These are phyloP conservation scores for Bothriochloa decipiens DNA, from an alignment of 176 grass and related monocot genomes.

Conservation along the genomic window DNA sequence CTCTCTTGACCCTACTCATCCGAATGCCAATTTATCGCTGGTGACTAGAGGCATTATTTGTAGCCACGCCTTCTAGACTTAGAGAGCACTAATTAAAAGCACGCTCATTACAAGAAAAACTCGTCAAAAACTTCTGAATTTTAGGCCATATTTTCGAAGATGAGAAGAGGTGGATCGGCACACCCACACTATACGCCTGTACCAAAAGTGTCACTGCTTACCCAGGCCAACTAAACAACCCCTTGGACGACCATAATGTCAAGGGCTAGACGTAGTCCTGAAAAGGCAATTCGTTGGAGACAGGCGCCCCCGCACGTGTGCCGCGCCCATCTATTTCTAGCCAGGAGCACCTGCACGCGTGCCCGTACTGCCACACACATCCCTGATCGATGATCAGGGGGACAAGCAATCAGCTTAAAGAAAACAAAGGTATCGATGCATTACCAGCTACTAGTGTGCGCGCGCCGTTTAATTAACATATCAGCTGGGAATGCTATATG, in stretches of 20 bases:
- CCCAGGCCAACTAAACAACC: not conserved
- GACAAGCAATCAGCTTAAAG: not conserved
- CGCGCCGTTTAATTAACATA: slow-evolving; percentile 53
- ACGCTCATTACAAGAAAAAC: too few relatives aligned
- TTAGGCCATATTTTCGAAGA: not conserved
- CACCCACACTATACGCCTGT: not conserved
- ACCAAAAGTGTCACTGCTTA: not conserved
- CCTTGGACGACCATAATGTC: slow-evolving; percentile 10
- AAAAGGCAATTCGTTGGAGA: slow-evolving; percentile 40
- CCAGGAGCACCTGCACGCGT: not conserved
- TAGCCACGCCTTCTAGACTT: too few relatives aligned
- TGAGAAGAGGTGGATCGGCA: not conserved
- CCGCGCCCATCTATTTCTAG: not conserved
- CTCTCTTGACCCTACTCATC: too few relatives aligned
- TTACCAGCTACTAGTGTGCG: slow-evolving; percentile 25
- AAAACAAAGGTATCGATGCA: slow-evolving; percentile 26
- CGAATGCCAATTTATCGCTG: too few relatives aligned
- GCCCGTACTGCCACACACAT: not conserved
- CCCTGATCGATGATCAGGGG: not conserved
- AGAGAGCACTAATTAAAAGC: too few relatives aligned
- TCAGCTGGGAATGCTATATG: slow-evolving; percentile 28
- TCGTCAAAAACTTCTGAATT: not conserved
- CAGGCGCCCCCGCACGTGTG: slow-evolving; percentile 33
- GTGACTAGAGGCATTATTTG: too few relatives aligned
- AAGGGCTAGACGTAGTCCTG: not conserved